Base-by-base conservation (phyloP, 2,329 filamentous ascomycete genomes). In the Blastomyces gilchristii region DNA sequence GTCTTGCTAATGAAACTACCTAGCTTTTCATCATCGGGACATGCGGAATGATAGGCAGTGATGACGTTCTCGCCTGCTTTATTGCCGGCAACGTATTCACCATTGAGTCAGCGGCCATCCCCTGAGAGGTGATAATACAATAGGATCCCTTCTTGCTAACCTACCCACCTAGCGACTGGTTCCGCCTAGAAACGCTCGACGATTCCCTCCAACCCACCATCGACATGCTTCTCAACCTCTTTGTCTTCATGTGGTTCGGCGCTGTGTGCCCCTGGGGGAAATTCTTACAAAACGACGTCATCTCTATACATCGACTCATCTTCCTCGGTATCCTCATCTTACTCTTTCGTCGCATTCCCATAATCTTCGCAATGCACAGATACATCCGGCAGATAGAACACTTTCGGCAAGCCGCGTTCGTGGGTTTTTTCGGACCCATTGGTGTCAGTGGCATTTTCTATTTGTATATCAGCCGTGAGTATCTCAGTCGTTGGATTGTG, bases 121-220 rank as follows among this genome's bases (percentile, higher is more conserved):
- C 12, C 14, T 45, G 45, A 45, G 62, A 53, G 9, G 3, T 45
- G 43, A 25, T 22, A 37, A 57, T 52, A 22, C 12, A 45, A 18
- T 25, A 47, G 37, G 31, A 54, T 49, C 18, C 31, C 18, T 11
- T 12, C 43, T 63, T 31, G 58, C 67, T 65, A 62, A 71, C 69
- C 52, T 66, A 57, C 49, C 16, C n/a, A 34, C n/a, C 45, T 22
- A 81, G 80, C 72, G 91, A 96, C 75, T 95, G 90, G 91, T 97
- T 96, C 75, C 87, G 92, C 0, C 79, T 93, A 0, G 89, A 95
- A 74, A 97, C 92, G 0, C 79, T 88, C 69, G 92, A 96, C 68
- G 93, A 97, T 73, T 92, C 89, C 1, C 82, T 97, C n/a, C 91
- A 97, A 72, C 91, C 91, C 0, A 96, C 91, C 0, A 89, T 97